These are phyloP conservation scores for Ormosia emarginata DNA, from an alignment of 306 rosid genomes.

Conservation along the genomic window DNA sequence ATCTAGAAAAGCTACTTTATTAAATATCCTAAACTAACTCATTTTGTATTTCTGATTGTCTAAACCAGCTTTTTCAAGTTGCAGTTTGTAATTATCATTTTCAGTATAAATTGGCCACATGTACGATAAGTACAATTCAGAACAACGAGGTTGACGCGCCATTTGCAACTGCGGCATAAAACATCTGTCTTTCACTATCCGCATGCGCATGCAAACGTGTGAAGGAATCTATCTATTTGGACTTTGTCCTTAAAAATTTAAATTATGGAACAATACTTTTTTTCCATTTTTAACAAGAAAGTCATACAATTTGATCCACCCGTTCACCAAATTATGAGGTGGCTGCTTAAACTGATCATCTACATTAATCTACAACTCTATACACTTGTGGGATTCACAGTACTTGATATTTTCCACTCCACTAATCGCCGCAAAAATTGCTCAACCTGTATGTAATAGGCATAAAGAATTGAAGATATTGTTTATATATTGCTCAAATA, in stretches of 20 bases:
- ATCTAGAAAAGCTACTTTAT: background rate
- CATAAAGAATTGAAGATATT: background rate
- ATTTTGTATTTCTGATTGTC: constrained; percentile 2
- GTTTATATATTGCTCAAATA: background rate
- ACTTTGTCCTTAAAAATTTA: constrained; percentile 3
- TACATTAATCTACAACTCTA: constrained; percentile 21
- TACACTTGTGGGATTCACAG: constrained; percentile 13
- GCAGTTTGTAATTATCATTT: constrained; percentile 19
- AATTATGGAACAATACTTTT: constrained; percentile 7
- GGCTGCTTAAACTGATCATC: constrained; percentile 24
- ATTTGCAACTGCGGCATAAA: constrained; percentile 21
- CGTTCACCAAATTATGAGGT: constrained; percentile 33
- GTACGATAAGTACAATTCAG: constrained; percentile 39
- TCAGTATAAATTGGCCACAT: constrained; percentile 8
- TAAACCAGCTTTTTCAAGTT: constrained; percentile 18
- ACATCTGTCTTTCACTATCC: constrained; percentile 33
- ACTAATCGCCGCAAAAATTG: constrained; percentile 74
- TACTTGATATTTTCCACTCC: constrained; percentile 56
- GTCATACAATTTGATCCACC: constrained; percentile 33
- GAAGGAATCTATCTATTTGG: background rate
- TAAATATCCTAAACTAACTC: background rate
- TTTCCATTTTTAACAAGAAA: constrained; percentile 21
- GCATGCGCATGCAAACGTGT: constrained; percentile 49
- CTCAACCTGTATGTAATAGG: constrained; percentile 54
- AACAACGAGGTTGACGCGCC: constrained; percentile 19